These are phyloP conservation scores for Fragilariopsis cylindrus DNA, from an alignment of 108 stramenopile species.

Conservation along the genomic window DNA sequence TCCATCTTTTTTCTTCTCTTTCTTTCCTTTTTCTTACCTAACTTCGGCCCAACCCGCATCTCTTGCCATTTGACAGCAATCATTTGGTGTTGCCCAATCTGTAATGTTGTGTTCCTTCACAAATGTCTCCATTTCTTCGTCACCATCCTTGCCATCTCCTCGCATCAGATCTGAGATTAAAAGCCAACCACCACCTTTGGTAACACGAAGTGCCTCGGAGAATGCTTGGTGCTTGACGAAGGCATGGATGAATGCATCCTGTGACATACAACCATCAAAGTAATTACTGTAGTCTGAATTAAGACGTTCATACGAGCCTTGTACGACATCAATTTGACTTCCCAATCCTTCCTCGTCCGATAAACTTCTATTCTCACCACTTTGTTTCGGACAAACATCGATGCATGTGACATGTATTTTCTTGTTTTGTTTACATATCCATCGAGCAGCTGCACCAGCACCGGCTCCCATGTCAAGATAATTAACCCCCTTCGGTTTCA, in stretches of 20 bases:
- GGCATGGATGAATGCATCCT: conserved; percentile 68
- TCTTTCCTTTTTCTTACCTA: too few relatives aligned
- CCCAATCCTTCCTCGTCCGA: conserved; percentile 37
- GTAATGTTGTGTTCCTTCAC: conserved; percentile 50
- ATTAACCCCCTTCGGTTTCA: conserved; percentile 9
- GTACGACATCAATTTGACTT: conserved; percentile 38
- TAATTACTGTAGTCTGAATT: conserved; percentile 36
- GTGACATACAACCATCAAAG: conserved; percentile 55
- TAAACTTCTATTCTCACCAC: conserved; percentile 31
- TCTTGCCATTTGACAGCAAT: conserved; percentile 32
- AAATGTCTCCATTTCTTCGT: conserved; percentile 43
- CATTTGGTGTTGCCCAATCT: conserved; percentile 54
- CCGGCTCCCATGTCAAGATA: conserved; percentile 38
- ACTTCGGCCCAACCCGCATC: conserved; percentile 55
- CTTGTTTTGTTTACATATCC: conserved; percentile 30
- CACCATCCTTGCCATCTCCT: conserved; percentile 41
- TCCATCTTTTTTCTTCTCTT: too few relatives aligned
- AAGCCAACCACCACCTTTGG: conserved; percentile 57
- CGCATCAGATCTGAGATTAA: conserved; percentile 62
- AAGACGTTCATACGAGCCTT: conserved; percentile 41
- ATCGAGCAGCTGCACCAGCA: conserved; percentile 35
- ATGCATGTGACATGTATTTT: conserved; percentile 45
- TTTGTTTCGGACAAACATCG: conserved; percentile 47
- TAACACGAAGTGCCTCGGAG: conserved; percentile 55
- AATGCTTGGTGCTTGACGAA: conserved; percentile 40